phyloP scores from a whole-genome alignment of 768 basidiomycete genomes.

The Panus rudis region DNA sequence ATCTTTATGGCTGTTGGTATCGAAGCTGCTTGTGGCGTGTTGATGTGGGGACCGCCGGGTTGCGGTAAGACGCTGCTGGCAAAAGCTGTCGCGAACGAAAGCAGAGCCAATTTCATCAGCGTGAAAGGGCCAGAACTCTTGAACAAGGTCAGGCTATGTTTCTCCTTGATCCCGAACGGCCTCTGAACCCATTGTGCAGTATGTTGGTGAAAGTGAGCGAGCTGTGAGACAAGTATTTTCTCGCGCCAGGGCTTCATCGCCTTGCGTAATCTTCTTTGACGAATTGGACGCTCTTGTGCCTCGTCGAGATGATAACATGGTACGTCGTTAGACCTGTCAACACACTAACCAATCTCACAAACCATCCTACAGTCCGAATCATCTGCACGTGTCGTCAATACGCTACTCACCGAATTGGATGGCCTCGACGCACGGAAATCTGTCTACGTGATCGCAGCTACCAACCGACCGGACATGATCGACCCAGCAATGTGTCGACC shows the following conservation, averaged over 20 bases:
- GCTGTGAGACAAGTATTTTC: constrained; percentile 94
- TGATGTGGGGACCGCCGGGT: constrained; percentile 98
- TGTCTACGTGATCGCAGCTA: constrained; percentile 92
- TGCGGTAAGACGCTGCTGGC: constrained; percentile 98
- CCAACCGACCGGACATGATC: constrained; percentile 95
- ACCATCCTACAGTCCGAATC: constrained; percentile 66
- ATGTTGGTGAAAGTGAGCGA: constrained; percentile 94
- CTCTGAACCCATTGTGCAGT: no score
- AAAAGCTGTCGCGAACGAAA: constrained; percentile 97
- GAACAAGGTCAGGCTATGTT: constrained; percentile 82
- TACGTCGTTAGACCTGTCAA: constrained; percentile 28
- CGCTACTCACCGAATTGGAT: constrained; percentile 88
- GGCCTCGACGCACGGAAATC: constrained; percentile 81
- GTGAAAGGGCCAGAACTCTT: constrained; percentile 95
- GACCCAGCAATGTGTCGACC: constrained; percentile 98
- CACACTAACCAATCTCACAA: not conserved
- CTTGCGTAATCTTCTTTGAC: constrained; percentile 94
- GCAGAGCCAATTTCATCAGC: constrained; percentile 92
- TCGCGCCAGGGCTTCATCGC: constrained; percentile 86
- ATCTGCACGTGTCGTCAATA: constrained; percentile 89
- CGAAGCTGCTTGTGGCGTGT: constrained; percentile 84
- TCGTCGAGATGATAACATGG: constrained; percentile 81
- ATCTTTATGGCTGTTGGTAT: constrained; percentile 87
- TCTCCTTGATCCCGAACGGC: no score
- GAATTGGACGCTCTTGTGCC: constrained; percentile 92